A percentile compares a stretch with the other conserved stretches of the same genome.
Evolutionary conservation across 768 basidiomycete species (phyloP).

Genomic region (Termitomyces sp.): DNA sequence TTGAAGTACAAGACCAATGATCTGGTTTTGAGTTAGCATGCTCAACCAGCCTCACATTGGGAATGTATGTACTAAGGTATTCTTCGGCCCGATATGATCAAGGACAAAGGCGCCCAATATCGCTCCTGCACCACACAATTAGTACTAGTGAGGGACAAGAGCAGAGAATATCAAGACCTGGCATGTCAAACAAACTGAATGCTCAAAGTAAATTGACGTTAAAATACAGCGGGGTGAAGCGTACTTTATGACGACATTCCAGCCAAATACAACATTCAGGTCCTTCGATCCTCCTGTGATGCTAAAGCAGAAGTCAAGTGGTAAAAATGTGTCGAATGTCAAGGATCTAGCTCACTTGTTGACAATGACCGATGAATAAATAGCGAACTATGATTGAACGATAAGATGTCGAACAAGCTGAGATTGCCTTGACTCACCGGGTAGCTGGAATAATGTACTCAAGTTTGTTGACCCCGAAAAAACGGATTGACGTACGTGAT

Average conservation of each 20-base stretch:
- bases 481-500: background rate
- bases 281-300: constrained; percentile 54
- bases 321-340: no score
- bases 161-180: constrained; percentile 24
- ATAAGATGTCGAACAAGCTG: no score
- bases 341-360: constrained; percentile 39
- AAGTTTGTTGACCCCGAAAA: no score
- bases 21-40: constrained; percentile 34
- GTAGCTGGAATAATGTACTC: no score
- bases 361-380: constrained; percentile 39
- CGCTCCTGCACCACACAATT: constrained; percentile 56
- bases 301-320: constrained; percentile 28
- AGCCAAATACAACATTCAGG: constrained; percentile 69
- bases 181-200: constrained; percentile 37
- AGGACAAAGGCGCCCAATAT: constrained; percentile 74
- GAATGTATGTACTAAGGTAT: constrained; percentile 52
- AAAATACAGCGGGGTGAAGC: constrained; percentile 15
- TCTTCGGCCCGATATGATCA: constrained; percentile 73
- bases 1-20: constrained; percentile 66
- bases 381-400: background rate
- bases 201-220: background rate
- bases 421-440: no score
- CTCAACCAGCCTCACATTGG: constrained; percentile 4
- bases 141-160: background rate
- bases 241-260: constrained; percentile 82